phyloP scores from a whole-genome alignment of 768 basidiomycete genomes.

The Leucosporidium creatinivorum region DNA sequence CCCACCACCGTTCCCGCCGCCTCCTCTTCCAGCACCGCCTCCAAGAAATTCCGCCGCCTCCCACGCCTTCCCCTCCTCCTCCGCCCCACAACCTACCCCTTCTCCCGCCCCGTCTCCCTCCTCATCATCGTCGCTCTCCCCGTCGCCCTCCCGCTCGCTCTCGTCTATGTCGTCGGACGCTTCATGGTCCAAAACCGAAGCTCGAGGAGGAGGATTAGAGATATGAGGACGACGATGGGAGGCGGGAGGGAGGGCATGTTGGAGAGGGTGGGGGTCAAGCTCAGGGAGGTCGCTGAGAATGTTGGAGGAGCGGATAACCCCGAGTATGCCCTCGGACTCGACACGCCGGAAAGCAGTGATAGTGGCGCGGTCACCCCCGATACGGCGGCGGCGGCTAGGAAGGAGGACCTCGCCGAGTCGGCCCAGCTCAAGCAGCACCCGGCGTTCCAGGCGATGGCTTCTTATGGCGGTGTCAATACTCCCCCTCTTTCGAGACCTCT shows the following conservation, averaged over 20 bases:
- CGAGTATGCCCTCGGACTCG: slow-evolving; percentile 13
- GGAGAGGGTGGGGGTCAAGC: slow-evolving; percentile 18
- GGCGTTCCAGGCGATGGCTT: background rate
- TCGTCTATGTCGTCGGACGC: slow-evolving; percentile 45
- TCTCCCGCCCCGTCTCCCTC: slow-evolving; percentile 48
- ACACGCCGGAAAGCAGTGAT: background rate
- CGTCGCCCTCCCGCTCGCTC: slow-evolving; percentile 25
- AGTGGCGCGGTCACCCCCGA: background rate
- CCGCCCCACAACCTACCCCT: slow-evolving; percentile 44
- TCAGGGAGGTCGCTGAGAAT: slow-evolving; percentile 22
- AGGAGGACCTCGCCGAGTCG: background rate
- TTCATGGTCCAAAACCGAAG: slow-evolving; percentile 52
- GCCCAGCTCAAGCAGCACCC: background rate
- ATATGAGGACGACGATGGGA: background rate
- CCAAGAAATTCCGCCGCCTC: slow-evolving; percentile 42
- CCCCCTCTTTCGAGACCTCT: background rate
- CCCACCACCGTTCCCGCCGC: slow-evolving; percentile 43
- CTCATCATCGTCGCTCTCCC: slow-evolving; percentile 23
- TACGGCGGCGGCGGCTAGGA: background rate
- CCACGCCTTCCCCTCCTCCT: slow-evolving; percentile 58
- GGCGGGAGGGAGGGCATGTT: slow-evolving; percentile 25
- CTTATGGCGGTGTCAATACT: slow-evolving; percentile 9
- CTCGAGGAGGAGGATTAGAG: background rate
- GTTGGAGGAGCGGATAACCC: slow-evolving; percentile 25
- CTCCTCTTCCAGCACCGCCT: slow-evolving; percentile 55